Evolutionary conservation across 2,329 filamentous ascomycete species (phyloP).

Genomic region (Gaeumannomyces tritici): DNA sequence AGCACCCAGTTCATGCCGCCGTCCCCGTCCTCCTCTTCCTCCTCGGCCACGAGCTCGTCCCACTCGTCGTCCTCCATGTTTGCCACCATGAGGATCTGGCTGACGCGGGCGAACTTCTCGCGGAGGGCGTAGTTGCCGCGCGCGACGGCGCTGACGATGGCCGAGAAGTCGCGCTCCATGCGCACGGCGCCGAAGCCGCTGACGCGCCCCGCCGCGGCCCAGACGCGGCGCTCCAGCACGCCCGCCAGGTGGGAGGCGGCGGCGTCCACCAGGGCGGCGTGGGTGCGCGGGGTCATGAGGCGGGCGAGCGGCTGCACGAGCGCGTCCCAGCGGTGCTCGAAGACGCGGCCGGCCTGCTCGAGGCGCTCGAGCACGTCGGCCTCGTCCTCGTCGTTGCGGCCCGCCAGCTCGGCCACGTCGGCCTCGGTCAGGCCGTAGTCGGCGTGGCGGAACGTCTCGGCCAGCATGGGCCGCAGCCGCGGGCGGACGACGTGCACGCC

Average conservation of each 20-base stretch:
- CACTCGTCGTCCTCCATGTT: slow-evolving; percentile 97
- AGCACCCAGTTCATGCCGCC: slow-evolving; percentile 65
- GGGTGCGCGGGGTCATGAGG: slow-evolving; percentile 70
- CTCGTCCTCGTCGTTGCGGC: slow-evolving; percentile 40
- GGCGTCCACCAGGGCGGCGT: slow-evolving; percentile 62
- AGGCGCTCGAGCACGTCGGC: slow-evolving; percentile 27
- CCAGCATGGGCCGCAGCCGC: slow-evolving; percentile 73
- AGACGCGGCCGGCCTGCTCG: slow-evolving; percentile 69
- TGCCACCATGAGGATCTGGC: slow-evolving; percentile 75
- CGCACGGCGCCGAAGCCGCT: slow-evolving; percentile 73
- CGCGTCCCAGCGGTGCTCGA: slow-evolving; percentile 76
- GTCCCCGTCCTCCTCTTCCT: slow-evolving; percentile 12
- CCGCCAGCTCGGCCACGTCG: slow-evolving; percentile 46
- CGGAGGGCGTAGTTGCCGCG: slow-evolving; percentile 67
- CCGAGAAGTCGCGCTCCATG: slow-evolving; percentile 75
- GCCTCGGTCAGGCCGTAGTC: slow-evolving; percentile 68
- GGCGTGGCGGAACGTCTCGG: slow-evolving; percentile 83
- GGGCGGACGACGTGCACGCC: slow-evolving; percentile 82
- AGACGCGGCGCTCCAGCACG: slow-evolving; percentile 79
- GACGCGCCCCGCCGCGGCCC: slow-evolving; percentile 67
- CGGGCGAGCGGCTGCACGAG: slow-evolving; percentile 78
- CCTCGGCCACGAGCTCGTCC: slow-evolving; percentile 52
- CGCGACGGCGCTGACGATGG: slow-evolving; percentile 59
- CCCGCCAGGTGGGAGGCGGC: slow-evolving; percentile 67
- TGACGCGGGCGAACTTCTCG: slow-evolving; percentile 66